Conservation (phyloP, 1,284 basidiomycete genomes). For the Kalmanozyma brasiliensis region DNA sequence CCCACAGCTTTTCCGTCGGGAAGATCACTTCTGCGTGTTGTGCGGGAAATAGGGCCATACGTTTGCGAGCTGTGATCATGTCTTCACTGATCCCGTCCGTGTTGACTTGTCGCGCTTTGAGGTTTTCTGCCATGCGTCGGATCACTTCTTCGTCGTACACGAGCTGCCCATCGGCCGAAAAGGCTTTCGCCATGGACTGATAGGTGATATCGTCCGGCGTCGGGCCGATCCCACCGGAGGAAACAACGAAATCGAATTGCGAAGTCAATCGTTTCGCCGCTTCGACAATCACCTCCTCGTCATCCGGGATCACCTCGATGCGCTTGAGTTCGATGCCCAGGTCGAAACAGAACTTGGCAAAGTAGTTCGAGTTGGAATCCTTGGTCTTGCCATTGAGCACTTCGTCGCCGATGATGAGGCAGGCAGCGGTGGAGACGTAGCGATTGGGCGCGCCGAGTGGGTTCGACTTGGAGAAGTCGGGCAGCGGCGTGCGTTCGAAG, state of each 20-base stretch:
- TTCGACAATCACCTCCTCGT: conserved; percentile 87
- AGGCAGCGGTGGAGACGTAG: conserved; percentile 56
- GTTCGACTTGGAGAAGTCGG: conserved; percentile 25
- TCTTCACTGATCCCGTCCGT: conserved; percentile 75
- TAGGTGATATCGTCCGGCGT: conserved; percentile 78
- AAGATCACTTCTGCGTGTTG: conserved; percentile 58
- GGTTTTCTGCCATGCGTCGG: conserved; percentile 77
- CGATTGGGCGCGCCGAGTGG: conserved; percentile 43
- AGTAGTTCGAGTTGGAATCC: conserved; percentile 78
- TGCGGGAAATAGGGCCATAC: conserved; percentile 63
- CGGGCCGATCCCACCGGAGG: conserved; percentile 61
- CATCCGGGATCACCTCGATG: conserved; percentile 92
- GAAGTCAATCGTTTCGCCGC: conserved; percentile 82
- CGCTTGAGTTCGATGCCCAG: conserved; percentile 66
- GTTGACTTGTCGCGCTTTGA: conserved; percentile 74
- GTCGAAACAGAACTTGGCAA: conserved; percentile 69
- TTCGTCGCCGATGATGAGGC: conserved; percentile 75
- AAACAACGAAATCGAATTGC: conserved; percentile 49
- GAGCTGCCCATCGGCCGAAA: conserved; percentile 72
- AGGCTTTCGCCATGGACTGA: conserved; percentile 84
- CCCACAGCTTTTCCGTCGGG: conserved; percentile 73
- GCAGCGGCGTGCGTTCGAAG: conserved; percentile 47
- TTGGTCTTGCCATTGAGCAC: conserved; percentile 75
- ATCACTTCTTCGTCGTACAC: conserved; percentile 83
- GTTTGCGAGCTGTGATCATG: conserved; percentile 57